Base-by-base conservation (phyloP, 441 rosid genomes). In the Brassica balearica region DNA sequence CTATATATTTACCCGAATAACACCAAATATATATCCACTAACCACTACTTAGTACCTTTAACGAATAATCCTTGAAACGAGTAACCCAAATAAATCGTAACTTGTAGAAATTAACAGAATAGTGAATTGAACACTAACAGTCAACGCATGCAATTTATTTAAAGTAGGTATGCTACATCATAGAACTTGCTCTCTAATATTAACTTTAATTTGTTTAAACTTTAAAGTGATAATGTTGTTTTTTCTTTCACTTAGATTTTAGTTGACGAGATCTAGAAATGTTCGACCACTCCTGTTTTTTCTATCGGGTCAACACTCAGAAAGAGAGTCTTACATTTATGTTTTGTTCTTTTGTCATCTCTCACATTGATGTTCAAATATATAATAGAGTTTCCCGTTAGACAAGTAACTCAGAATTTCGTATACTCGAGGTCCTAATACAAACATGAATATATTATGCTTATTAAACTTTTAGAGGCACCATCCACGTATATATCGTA, bases 221-320 rank as follows among this genome's bases (percentile, higher is more conserved):
- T 68, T 78, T 53, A 14, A 34, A 67, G 71, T 62, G 75, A 69
- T 69, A 27, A 55, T 68, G 25, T 53, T 60, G 3, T 61, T 46
- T 29, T 69, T 17, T 56, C 25, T 60, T 12, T 62, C 41, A 63
- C 55, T 74, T 75, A 9, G 72, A 79, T 74, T 69, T 74, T 69
- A 29, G 68, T 74, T 79, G 75, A 74, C 78, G 62, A 69, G 68
- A 69, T 79, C 71, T 69, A 15, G 38, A 68, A 55, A 69, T 79
- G 75, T 74, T 79, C 75, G 82, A 79, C 82, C 78, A 74, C 71
- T 68, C 75, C 78, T 74, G 74, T 79, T 73, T 78, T 68, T 23
- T 25, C 51, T 68, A 68, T 9, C 6, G 48, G 69, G 82, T 68
- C 82, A 79, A 68, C 60, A 62, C 60, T 59, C 19, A 38, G 34